Evolutionary conservation across 768 basidiomycete species (phyloP), one percentile per base, ranked within the genome.

Genomic region (Cytidiella melzeri): DNA sequence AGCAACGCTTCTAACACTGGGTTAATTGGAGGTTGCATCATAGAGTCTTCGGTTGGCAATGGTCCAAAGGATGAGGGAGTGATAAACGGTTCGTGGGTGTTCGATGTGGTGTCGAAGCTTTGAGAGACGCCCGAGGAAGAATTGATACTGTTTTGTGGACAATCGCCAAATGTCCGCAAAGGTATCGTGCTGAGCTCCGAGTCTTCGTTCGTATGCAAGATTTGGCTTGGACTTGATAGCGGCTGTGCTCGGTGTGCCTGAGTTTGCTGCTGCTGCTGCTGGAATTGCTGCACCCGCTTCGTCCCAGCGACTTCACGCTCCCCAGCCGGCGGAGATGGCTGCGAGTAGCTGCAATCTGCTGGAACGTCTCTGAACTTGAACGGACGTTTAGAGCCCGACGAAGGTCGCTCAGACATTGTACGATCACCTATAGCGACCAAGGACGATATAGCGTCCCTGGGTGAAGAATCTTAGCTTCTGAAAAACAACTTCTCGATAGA

Each of bases 361-460:
- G 3, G 41, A 25, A 6, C 13, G 48, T 41, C n/a, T n/a, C n/a
- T n/a, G n/a, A n/a, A n/a, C n/a, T n/a, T 0, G 49, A 21, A 68
- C 41, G 77, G 80, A 6, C 83, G 78, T 51, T 86, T 85, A 48
- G 74, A 71, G 13, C 63, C 69, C 3, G 70, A n/a, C n/a, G n/a
- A n/a, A n/a, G n/a, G 76, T 47, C 73, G 59, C 37, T 73, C 69
- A 4, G 83, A 83, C 11, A 84, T 68, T 0, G 82, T 83, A 1
- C 85, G 67, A n/a, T 83, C 80, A 2, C 83, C 81, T 3, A 78
- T 81, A 0, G 73, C 79, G 4, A 82, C 80, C 2, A 86, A 66
- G 54, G 84, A 81, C 52, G 75, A 83, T 15, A 85, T 64, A 28
- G 85, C 73, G 54, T 84, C 81, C 80, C 83, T 83, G 51, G 39